Evolutionary conservation across 192 early-diverging fungal genomes (phyloP).

Genomic region (Coemansia aciculifera): DNA sequence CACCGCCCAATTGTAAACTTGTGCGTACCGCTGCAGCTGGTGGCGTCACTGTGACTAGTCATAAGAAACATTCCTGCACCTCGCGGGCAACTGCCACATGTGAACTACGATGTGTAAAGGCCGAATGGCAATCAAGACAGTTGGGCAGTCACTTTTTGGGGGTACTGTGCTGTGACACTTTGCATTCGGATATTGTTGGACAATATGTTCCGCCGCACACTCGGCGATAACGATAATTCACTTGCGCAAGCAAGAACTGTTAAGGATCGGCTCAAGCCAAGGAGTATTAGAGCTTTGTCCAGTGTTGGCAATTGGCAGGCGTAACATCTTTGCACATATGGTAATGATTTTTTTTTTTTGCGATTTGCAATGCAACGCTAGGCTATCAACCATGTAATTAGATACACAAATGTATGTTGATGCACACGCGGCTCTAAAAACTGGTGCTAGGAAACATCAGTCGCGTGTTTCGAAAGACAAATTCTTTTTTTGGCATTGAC

Average conservation of each 20-base stretch:
- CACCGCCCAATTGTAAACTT: neutral
- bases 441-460: neutral
- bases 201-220: neutral
- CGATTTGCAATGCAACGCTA: neutral
- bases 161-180: neutral
- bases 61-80: neutral
- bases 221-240: neutral
- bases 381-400: neutral
- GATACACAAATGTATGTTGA: neutral
- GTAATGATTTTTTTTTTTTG: neutral
- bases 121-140: neutral
- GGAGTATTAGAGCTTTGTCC: neutral
- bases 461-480: neutral
- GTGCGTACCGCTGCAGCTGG: neutral
- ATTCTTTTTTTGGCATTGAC: neutral
- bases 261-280: neutral
- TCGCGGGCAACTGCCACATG: neutral
- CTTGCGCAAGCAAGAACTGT: neutral
- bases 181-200: neutral
- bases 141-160: neutral
- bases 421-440: conserved; percentile 6
- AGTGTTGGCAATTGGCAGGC: neutral
- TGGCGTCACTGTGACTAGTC: conserved; percentile 6
- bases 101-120: neutral
- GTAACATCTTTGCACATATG: neutral